Base-by-base conservation (phyloP, 148 eudicot species). In the Cornus kousa region DNA sequence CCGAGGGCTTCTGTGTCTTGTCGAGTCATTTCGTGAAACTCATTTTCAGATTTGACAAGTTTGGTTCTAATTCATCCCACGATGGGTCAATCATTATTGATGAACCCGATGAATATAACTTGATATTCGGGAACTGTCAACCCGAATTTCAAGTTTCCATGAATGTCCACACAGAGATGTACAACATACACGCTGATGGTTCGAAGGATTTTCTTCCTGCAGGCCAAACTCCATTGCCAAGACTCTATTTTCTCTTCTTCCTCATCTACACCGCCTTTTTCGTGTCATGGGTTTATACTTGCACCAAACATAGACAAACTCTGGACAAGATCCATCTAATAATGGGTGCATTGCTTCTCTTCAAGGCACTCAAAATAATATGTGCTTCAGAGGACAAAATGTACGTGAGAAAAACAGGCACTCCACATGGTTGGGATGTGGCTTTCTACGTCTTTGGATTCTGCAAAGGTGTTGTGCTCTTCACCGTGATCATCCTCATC, bases 351-450 rank as follows among this genome's bases (percentile, higher is more conserved):
- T 60, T 84, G 53, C 69, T 87, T 16, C 12, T 84, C 3, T 72
- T 77, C 40, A 82, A 82, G 76, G 77, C 85, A 0, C 72, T 87
- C 32, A 84, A 87, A 17, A 9, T 87, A 72, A 14, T 87, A 0
- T 84, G 79, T 23, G 89, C 85, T 2, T 65, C 89, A 0, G 89
- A 87, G 78, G 89, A 87, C 69, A 84, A 82, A 60, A 60, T 62
- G 70, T 87, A 72, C 46, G 69, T 87, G 7, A 70, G 68, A 20
- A 76, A 46, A 5, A 84, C 89, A 0, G 89, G 89, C 10, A 84
- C 83, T 12, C 79, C 89, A 0, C 89, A 87, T 40, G 89, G 89
- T 0, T 87, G 89, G 89, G 89, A 87, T 35, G 85, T 84, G 5
- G 59, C 76, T 0, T 87, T 87, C 37, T 87, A 87, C 66, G 24